Percentiles rank a stretch among this genome's conserved stretches.
These are phyloP conservation scores for Claviceps sp. DNA, from an alignment of 2,329 filamentous ascomycete genomes.

Conservation along the genomic window DNA sequence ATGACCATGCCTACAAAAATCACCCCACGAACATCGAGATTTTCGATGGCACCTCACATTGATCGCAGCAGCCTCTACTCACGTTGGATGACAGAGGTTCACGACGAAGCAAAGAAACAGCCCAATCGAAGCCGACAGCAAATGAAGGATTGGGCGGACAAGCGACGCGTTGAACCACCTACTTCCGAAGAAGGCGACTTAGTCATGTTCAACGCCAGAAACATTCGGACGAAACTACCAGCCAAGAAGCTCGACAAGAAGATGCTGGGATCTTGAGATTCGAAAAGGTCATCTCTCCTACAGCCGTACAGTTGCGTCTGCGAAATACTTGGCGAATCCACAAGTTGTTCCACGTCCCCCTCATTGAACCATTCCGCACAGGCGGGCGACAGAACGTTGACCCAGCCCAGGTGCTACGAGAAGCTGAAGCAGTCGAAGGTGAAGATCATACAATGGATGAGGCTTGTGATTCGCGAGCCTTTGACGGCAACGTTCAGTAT, in stretches of 20 bases:
- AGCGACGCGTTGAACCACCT: not conserved
- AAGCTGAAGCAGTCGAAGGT: too few species aligned
- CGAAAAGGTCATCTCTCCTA: not conserved
- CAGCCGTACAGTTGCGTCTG: not conserved
- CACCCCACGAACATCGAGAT: too few species aligned
- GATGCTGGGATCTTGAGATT: not conserved
- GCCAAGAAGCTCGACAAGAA: not conserved
- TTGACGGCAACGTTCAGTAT: too few species aligned
- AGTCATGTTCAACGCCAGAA: not conserved
- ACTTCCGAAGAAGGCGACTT: not conserved
- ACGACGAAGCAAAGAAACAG: not conserved
- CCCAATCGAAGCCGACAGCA: not conserved
- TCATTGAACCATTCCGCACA: not conserved
- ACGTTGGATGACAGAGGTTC: not conserved
- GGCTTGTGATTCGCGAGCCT: too few species aligned
- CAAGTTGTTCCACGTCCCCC: not conserved
- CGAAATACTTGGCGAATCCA: not conserved
- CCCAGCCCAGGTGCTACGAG: too few species aligned
- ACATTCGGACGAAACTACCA: not conserved
- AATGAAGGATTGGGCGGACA: not conserved
- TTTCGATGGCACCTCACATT: too few species aligned
- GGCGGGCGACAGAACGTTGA: too few species aligned
- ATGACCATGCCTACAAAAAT: too few species aligned
- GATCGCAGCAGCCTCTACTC: not conserved
- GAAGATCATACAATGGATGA: too few species aligned